phyloP scores from a whole-genome alignment of 1,284 basidiomycete species.

The Fomitopsis pinicola region DNA sequence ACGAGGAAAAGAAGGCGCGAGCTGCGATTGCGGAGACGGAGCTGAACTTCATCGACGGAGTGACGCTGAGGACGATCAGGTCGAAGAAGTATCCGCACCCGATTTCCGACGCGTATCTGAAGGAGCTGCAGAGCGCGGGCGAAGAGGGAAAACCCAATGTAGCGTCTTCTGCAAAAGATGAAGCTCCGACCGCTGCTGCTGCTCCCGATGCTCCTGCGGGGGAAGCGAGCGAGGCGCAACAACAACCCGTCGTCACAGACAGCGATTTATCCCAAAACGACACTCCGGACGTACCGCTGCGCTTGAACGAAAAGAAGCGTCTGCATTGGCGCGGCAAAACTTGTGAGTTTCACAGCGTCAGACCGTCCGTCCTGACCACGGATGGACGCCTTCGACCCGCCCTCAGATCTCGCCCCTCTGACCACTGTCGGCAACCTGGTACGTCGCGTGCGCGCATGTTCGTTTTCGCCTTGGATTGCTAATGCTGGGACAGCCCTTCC shows the following conservation, averaged over 20 bases:
- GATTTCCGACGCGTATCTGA: conserved; percentile 65
- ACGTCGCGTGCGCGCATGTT: conserved; percentile 21
- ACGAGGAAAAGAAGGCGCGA: conserved; percentile 56
- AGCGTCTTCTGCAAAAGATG: background rate
- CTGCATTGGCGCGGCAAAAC: conserved; percentile 86
- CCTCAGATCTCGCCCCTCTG: conserved; percentile 82
- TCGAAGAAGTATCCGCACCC: conserved; percentile 71
- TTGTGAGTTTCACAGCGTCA: conserved; percentile 45
- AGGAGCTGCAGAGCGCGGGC: conserved; percentile 45
- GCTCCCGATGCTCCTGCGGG: background rate
- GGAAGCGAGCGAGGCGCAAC: background rate
- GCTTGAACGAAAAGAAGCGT: conserved; percentile 83
- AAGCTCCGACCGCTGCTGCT: background rate
- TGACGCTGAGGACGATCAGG: conserved; percentile 55
- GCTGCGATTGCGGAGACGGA: conserved; percentile 57
- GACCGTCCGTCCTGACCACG: background rate
- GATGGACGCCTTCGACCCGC: background rate
- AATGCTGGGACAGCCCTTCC: conserved; percentile 70
- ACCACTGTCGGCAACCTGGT: conserved; percentile 96
- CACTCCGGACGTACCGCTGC: conserved; percentile 62
- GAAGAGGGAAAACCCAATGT: conserved; percentile 24
- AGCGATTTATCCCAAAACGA: conserved; percentile 36
- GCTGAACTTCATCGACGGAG: conserved; percentile 66
- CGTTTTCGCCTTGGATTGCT: background rate
- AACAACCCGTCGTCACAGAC: background rate